Evolutionary conservation across 371 early-diverging fungal species (phyloP), one percentile per base, ranked within the genome.

Genomic region (Apophysomyces variabilis): DNA sequence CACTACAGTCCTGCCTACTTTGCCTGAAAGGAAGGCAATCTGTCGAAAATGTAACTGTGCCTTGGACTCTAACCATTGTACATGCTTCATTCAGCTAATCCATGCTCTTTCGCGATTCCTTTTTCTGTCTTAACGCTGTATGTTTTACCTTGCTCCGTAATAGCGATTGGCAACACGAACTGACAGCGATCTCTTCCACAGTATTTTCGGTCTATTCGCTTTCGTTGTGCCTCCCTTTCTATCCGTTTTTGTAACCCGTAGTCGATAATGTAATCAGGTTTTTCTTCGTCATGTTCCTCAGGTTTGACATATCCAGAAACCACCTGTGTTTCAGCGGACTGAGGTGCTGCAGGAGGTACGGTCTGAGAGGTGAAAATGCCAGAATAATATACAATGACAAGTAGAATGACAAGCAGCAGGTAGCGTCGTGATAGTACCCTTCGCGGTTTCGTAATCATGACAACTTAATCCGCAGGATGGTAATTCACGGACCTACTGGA

Each of bases 11-110:
- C 78, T 66, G 11, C 59, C 59, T 14, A 78, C 37, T 18, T 63
- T 61, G 12, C 74, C 73, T 2, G 78, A 71, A 12, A 73, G 38
- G 39, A 71, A 78, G 11, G 78, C 69, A 18, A 77, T 46, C 44
- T 77, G 75, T 45, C 78, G 70, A 35, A 77, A 72, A 62, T 77
- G 78, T n/a, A 69, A 35, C 60, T 77, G 78, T 9, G 78, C 69
- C 38, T 50, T 50, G 54, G 54, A 50, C 21, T 50, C 54, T 50
- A 21, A 41, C 32, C 32, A 26, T 36, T 16, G 5, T 45, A 45
- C 9, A 8, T 21, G 8, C 9, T 50, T 18, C 21, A 5, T 50
- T 50, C 9, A 9, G 18, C 9, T 9, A 50, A 21, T 21, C 16
- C 50, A 18, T 26, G 32, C 32, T 3, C 32, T 26, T 26, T 26